phyloP scores from a whole-genome alignment of 805 yeast species.

The Komagataella phaffii region DNA sequence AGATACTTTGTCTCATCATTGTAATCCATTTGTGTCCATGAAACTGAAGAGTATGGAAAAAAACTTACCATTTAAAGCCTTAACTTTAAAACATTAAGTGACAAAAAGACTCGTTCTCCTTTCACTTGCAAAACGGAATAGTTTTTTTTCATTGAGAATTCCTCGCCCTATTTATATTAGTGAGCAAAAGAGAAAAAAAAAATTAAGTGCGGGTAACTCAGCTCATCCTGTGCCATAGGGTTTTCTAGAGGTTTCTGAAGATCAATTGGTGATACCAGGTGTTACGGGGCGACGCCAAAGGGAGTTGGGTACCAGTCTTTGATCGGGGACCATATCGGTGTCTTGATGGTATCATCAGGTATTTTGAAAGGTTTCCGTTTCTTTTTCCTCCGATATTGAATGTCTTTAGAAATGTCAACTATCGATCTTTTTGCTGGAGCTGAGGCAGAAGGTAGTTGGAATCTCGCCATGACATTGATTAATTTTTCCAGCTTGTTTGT shows the following conservation, averaged over 20 bases:
- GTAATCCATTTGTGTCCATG: slow-evolving; percentile 1
- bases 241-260: not conserved
- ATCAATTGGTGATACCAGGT: not conserved
- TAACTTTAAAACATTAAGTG: not conserved
- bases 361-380: not conserved
- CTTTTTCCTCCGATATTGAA: not conserved
- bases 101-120: not conserved
- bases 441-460: not conserved
- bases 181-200: not conserved
- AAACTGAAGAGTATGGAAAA: not conserved
- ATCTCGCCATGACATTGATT: not conserved
- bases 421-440: not conserved
- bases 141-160: not conserved
- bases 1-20: slow-evolving; percentile 34
- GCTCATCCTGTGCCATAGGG: not conserved
- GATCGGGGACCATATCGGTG: not conserved
- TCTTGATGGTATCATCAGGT: not conserved
- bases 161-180: not conserved
- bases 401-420: not conserved
- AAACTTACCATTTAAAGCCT: not conserved
- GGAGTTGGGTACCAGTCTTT: not conserved
- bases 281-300: not conserved
- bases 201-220: not conserved
- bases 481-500: not conserved
- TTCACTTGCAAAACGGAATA: not conserved